These are phyloP conservation scores for Boletus pseudo-olivaceus DNA, from an alignment of 768 basidiomycete species.

Conservation along the genomic window DNA sequence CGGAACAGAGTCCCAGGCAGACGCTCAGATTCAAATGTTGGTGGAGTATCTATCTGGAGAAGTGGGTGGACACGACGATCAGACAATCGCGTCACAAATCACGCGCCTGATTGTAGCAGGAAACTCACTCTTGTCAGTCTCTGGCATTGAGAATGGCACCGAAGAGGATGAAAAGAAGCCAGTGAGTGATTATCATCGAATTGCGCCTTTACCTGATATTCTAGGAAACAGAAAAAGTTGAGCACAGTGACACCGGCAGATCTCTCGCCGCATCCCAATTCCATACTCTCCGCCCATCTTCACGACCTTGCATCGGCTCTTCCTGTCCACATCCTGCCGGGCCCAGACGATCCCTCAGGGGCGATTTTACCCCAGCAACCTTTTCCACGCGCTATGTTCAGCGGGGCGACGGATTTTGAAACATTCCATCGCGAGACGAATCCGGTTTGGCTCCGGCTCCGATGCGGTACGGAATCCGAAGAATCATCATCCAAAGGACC, in stretches of 20 bases:
- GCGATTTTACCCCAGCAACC: constrained; percentile 91
- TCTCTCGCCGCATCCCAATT: constrained; percentile 74
- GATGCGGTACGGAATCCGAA: constrained; percentile 39
- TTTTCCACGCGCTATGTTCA: constrained; percentile 89
- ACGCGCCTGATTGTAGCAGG: constrained; percentile 87
- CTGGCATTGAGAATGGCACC: constrained; percentile 31
- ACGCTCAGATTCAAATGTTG: constrained; percentile 81
- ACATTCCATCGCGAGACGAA: constrained; percentile 83
- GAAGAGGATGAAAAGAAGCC: constrained; percentile 50
- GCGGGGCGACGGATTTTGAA: constrained; percentile 50
- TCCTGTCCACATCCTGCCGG: constrained; percentile 87
- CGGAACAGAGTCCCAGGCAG: constrained; percentile 56
- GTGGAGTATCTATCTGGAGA: constrained; percentile 88
- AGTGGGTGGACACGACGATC: constrained; percentile 65
- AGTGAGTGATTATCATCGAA: constrained; percentile 38
- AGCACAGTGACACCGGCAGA: constrained; percentile 50
- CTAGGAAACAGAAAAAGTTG: constrained; percentile 51
- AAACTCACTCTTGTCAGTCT: constrained; percentile 69
- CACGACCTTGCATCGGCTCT: constrained; percentile 72
- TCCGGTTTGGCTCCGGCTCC: constrained; percentile 78
- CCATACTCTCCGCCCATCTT: constrained; percentile 64
- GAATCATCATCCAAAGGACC: constrained; percentile 4
- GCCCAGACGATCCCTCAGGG: constrained; percentile 83
- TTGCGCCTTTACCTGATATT: constrained; percentile 12
- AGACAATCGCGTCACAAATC: constrained; percentile 62